phyloP scores from a whole-genome alignment of 768 basidiomycete genomes.

The Lyophyllum decastes region DNA sequence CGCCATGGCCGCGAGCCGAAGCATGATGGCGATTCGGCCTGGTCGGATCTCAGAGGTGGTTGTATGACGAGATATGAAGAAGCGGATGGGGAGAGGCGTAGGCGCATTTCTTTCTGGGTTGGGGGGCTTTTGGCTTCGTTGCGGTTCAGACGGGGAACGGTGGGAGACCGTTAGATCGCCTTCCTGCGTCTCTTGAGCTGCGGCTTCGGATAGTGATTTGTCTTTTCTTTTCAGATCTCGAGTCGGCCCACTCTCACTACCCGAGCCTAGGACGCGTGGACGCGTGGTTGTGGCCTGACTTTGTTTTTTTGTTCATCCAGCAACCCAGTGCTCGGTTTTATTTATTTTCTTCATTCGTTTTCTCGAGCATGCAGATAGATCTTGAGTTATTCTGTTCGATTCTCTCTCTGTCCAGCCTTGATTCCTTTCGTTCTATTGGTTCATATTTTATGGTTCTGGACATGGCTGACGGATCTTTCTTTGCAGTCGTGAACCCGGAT shows the following conservation, averaged over 20 bases:
- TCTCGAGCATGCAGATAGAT: too few relatives aligned
- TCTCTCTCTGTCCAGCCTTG: constrained; percentile 3
- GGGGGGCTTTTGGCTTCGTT: background rate
- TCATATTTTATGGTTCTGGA: background rate
- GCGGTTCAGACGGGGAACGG: background rate
- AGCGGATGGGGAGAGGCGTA: background rate
- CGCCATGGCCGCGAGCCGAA: too few relatives aligned
- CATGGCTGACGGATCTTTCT: background rate
- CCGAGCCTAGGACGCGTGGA: too few relatives aligned
- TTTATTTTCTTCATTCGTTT: too few relatives aligned
- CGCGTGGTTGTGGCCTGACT: too few relatives aligned
- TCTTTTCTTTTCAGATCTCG: background rate
- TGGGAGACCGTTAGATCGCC: background rate
- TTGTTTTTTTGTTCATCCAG: too few relatives aligned
- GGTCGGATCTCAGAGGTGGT: too few relatives aligned
- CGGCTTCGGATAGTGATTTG: background rate
- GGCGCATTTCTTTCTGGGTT: background rate
- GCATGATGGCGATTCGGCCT: too few relatives aligned
- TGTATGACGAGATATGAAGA: too few relatives aligned
- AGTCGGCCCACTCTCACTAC: too few relatives aligned
- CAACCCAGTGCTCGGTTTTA: too few relatives aligned
- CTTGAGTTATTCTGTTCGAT: too few relatives aligned
- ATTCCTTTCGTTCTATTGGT: background rate
- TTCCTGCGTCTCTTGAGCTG: background rate
- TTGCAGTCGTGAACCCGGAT: constrained; percentile 82